Base-by-base conservation (phyloP, 164 flowering plant species). In the Pachysandra terminalis region DNA sequence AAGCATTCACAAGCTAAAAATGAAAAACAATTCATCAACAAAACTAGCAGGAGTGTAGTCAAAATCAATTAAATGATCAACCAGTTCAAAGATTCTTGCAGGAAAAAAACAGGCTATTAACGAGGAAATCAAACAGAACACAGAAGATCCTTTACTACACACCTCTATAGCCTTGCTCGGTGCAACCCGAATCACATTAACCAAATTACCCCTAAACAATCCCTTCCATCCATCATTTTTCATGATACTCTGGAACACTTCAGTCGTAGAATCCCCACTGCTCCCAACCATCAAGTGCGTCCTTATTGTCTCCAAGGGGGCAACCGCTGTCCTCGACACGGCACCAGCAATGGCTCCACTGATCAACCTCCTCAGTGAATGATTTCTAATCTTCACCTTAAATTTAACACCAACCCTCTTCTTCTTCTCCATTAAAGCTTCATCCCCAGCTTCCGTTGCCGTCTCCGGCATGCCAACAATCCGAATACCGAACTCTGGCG, bases 231-330 rank as follows among this genome's bases (percentile, higher is more conserved):
- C 94, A 63, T 89, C 94, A 67, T 68, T 76, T 73, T 85, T 73
- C 90, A 87, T 87, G n/a, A 89, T 85, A 75, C 81, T 74, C 9
- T 78, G 25, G 66, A 89, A 89, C 65, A 89, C 94, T 73, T 89
- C 91, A 21, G 81, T 73, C 0, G 77, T 72, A 1, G 90, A 81
- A 73, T 81, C 71, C 14, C 94, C 94, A 77, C 90, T 78, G 57
- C 83, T 85, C 48, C 98, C 99, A 56, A 89, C 93, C 92, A 89
- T 91, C 80, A 91, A 74, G 84, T n/a, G n/a, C n/a, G n/a, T n/a
- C n/a, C n/a, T n/a, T n/a, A n/a, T n/a, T n/a, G n/a, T n/a, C n/a
- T n/a, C 97, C 82, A 91, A 74, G 6, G 97, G 97, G 3, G 97
- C 91, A 23, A 90, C 90, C 19, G 83, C 78, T 2, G 91, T 88